A percentile compares a stretch with the other conserved stretches of the same genome.
These are phyloP conservation scores for Benincasa hispida DNA, from an alignment of 306 rosid genomes.

Conservation along the genomic window DNA sequence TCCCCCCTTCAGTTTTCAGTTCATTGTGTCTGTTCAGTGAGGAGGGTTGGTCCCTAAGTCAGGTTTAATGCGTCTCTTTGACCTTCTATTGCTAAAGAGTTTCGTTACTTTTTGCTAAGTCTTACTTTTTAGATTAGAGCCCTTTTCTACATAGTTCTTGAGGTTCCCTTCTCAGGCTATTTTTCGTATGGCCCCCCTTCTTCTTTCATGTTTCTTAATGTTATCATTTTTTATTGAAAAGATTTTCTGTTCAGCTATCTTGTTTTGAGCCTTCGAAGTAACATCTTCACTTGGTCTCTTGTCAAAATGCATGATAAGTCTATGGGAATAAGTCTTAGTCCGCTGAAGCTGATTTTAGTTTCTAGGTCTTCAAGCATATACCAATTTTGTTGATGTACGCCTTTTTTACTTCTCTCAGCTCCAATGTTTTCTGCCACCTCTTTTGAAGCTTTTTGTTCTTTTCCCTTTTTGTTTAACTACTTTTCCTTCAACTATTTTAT, in stretches of 20 bases:
- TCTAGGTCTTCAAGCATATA: neutral
- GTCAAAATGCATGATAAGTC: neutral
- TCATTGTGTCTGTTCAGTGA: neutral
- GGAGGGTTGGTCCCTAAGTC: neutral
- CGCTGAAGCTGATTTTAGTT: neutral
- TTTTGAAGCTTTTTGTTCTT: neutral
- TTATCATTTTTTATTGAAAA: neutral
- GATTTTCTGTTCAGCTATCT: neutral
- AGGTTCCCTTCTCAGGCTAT: neutral
- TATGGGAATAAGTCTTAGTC: neutral
- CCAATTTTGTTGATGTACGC: neutral
- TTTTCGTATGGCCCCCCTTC: neutral
- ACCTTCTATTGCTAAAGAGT: neutral
- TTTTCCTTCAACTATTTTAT: conserved; percentile 1
- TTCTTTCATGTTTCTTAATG: neutral
- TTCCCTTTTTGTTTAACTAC: conserved; percentile 11
- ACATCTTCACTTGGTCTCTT: neutral
- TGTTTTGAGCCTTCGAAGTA: neutral
- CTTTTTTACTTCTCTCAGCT: neutral
- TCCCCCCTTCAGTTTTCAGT: neutral
- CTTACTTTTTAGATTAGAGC: neutral
- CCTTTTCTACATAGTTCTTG: neutral
- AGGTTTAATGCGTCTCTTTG: neutral
- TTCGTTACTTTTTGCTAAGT: neutral
- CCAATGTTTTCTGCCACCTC: neutral